Conservation (phyloP, 164 flowering plant genomes). For the Buxus sempervirens region DNA sequence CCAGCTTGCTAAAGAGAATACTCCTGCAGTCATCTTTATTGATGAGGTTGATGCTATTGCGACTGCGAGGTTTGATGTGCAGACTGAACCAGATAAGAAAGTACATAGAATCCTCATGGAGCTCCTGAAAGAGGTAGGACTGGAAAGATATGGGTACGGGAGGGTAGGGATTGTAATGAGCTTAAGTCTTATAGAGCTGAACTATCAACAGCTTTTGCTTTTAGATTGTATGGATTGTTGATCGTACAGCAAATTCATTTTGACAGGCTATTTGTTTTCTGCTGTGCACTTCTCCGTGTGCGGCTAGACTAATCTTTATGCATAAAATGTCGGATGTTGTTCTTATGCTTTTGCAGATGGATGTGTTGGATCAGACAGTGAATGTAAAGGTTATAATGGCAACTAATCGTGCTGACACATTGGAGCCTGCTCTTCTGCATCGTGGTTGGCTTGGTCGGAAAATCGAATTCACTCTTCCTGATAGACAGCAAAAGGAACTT, state of each 20-base stretch:
- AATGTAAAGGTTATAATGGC: no score
- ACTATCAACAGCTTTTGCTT: no score
- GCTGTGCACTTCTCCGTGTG: no score
- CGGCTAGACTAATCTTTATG: not conserved
- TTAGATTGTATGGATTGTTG: no score
- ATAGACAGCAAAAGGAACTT: conserved; percentile 94
- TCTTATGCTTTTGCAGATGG: conserved; percentile 59
- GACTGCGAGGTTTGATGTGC: conserved; percentile 98
- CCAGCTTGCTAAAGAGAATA: conserved; percentile 94
- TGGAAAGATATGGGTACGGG: not conserved
- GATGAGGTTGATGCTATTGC: conserved; percentile 99
- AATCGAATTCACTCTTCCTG: conserved; percentile 95
- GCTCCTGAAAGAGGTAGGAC: conserved; percentile 75
- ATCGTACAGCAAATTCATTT: not conserved
- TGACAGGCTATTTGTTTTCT: not conserved
- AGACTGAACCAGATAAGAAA: conserved; percentile 97
- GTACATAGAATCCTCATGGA: conserved; percentile 98
- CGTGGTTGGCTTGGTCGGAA: conserved; percentile 95
- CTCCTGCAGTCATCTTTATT: conserved; percentile 94
- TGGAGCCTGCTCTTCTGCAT: conserved; percentile 95
- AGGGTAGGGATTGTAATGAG: not conserved
- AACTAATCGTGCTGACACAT: conserved; percentile 96
- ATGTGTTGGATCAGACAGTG: conserved; percentile 95
- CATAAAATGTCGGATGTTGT: conserved; percentile 1
- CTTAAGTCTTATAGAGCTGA: not conserved